Percentiles rank a stretch among this genome's conserved stretches.
phyloP scores from a whole-genome alignment of 495 filamentous ascomycete genomes.

The Penicillium atrosanguineum region DNA sequence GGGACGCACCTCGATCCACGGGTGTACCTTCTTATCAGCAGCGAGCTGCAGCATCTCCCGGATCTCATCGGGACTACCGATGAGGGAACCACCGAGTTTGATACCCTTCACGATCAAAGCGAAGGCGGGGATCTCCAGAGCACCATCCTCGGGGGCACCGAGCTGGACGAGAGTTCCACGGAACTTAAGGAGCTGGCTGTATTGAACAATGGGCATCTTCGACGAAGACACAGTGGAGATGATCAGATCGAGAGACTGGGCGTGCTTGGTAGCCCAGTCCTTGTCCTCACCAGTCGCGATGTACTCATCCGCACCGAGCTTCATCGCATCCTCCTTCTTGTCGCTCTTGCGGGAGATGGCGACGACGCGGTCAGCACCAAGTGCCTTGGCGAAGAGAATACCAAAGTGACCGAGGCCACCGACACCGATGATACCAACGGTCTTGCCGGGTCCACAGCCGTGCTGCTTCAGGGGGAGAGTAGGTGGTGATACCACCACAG shows the following conservation, averaged over 20 bases:
- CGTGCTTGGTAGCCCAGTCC: conserved; percentile 66
- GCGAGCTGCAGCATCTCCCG: conserved; percentile 78
- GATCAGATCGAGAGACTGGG: conserved; percentile 70
- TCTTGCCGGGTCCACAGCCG: conserved; percentile 75
- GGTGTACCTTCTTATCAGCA: conserved; percentile 64
- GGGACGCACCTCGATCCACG: conserved; percentile 68
- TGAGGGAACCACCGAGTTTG: conserved; percentile 69
- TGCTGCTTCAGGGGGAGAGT: conserved; percentile 67
- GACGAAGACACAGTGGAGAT: conserved; percentile 71
- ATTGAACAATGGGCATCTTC: conserved; percentile 73
- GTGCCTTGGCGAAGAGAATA: conserved; percentile 58
- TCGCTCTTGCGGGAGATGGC: conserved; percentile 67
- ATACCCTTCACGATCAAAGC: conserved; percentile 58
- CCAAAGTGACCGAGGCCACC: conserved; percentile 78
- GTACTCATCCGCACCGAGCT: conserved; percentile 60
- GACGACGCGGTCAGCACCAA: conserved; percentile 76
- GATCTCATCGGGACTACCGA: conserved; percentile 72
- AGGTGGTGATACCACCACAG: conserved; percentile 80
- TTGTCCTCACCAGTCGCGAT: conserved; percentile 80
- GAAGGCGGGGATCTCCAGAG: conserved; percentile 55
- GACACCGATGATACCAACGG: conserved; percentile 78
- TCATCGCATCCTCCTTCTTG: conserved; percentile 70
- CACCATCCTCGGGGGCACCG: conserved; percentile 67
- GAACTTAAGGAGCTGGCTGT: conserved; percentile 63
- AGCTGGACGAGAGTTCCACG: conserved; percentile 80